A percentile compares a stretch with the other conserved stretches of the same genome.
Conservation (phyloP, 1,139 yeast species). For the Hyphopichia fennica region DNA sequence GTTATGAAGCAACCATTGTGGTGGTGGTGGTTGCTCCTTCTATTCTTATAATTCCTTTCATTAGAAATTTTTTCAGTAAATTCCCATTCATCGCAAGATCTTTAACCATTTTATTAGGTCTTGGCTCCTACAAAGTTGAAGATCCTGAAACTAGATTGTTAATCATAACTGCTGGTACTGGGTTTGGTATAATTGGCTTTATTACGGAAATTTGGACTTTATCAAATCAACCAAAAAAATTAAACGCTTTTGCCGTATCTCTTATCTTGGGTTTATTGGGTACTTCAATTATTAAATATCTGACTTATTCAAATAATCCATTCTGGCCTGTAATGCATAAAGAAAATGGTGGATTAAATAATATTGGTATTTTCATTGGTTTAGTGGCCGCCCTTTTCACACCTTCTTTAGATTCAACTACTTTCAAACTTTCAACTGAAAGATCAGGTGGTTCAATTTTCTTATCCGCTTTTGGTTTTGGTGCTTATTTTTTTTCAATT, state of each 20-base stretch:
- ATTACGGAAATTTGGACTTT: slow-evolving; percentile 54
- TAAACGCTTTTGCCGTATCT: slow-evolving; percentile 57
- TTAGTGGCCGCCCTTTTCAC: slow-evolving; percentile 61
- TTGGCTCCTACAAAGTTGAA: slow-evolving; percentile 70
- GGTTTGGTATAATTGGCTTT: slow-evolving; percentile 61
- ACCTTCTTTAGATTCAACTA: slow-evolving; percentile 22
- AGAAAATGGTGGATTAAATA: slow-evolving; percentile 84
- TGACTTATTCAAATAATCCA: slow-evolving; percentile 84
- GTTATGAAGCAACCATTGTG: slow-evolving; percentile 74
- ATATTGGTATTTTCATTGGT: slow-evolving; percentile 67
- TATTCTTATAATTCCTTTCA: slow-evolving; percentile 53
- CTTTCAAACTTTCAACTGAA: slow-evolving; percentile 10
- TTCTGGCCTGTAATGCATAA: slow-evolving; percentile 93
- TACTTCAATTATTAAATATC: slow-evolving; percentile 73
- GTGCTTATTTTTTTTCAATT: slow-evolving; percentile 69
- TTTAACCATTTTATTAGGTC: slow-evolving; percentile 63
- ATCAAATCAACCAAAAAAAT: slow-evolving; percentile 40
- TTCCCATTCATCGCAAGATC: slow-evolving; percentile 52
- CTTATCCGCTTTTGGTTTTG: slow-evolving; percentile 69
- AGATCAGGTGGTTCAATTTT: slow-evolving; percentile 40
- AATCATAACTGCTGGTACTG: slow-evolving; percentile 65
- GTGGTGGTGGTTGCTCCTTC: slow-evolving; percentile 59
- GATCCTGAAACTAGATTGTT: slow-evolving; percentile 72
- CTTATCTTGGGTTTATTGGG: slow-evolving; percentile 71
- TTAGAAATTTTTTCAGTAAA: slow-evolving; percentile 38